A percentile compares a stretch with the other conserved stretches of the same genome.
phyloP scores from a whole-genome alignment of 441 rosid genomes.

The Biscutella laevigata region DNA sequence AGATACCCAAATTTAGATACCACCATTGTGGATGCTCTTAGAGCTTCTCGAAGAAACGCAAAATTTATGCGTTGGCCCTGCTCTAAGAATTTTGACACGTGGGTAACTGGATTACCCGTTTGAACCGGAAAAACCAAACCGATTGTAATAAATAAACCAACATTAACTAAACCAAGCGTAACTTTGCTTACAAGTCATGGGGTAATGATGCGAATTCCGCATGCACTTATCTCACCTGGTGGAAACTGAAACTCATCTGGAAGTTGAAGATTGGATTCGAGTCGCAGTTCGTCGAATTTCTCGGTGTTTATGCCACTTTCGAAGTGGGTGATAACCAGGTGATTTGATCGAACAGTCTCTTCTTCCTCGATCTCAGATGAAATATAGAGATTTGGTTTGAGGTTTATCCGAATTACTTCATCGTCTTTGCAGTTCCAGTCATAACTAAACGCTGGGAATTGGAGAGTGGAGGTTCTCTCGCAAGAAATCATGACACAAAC shows the following conservation, averaged over 20 bases:
- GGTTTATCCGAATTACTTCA: background rate
- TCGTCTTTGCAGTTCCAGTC: background rate
- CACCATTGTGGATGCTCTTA: too few species aligned
- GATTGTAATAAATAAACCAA: too few species aligned
- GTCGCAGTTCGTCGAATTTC: background rate
- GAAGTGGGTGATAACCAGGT: background rate
- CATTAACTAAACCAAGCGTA: too few species aligned
- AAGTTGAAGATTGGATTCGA: background rate
- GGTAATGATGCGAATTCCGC: background rate
- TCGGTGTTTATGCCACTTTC: background rate
- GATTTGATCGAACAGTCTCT: background rate
- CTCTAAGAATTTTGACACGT: too few species aligned
- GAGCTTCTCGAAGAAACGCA: too few species aligned
- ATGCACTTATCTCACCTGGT: background rate
- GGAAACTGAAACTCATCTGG: background rate
- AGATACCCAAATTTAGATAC: too few species aligned
- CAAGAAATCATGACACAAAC: conserved; percentile 4
- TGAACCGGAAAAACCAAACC: too few species aligned
- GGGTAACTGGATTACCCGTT: too few species aligned
- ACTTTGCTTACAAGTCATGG: too few species aligned
- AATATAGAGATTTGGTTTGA: background rate
- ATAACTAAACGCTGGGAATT: background rate
- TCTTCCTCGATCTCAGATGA: background rate
- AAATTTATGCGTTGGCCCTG: too few species aligned
- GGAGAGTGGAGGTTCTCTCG: background rate